Percentiles rank a stretch among this genome's conserved stretches.
phyloP scores from a whole-genome alignment of 2,329 filamentous ascomycete genomes.

The Ophiocordyceps australis region DNA sequence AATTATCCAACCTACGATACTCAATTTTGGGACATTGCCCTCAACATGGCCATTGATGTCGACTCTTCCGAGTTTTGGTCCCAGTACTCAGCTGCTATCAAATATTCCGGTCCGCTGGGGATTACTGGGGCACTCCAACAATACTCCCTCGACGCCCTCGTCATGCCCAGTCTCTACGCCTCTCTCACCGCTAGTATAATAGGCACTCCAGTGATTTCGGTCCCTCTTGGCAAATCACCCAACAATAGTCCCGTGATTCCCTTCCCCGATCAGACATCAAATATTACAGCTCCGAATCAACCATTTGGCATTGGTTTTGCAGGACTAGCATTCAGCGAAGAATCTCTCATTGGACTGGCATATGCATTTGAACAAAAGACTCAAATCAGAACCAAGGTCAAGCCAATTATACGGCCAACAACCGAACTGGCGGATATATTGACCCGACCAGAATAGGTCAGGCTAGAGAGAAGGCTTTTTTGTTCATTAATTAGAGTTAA shows the following conservation, averaged over 20 bases:
- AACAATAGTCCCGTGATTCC: constrained; percentile 23
- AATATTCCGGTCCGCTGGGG: constrained; percentile 34
- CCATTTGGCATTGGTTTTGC: constrained; percentile 47
- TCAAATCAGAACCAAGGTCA: constrained; percentile 8
- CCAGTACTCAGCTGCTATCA: constrained; percentile 32
- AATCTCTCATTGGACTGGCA: constrained; percentile 41
- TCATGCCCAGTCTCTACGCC: constrained; percentile 35
- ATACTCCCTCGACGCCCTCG: constrained; percentile 39
- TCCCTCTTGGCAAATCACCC: constrained; percentile 43
- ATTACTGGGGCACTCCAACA: constrained; percentile 38
- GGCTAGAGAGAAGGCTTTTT: too few relatives aligned
- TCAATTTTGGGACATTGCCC: constrained; percentile 30
- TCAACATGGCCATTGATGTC: constrained; percentile 34
- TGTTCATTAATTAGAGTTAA: too few relatives aligned
- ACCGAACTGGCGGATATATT: too few relatives aligned
- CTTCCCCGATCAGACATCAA: constrained; percentile 29
- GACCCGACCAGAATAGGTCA: too few relatives aligned
- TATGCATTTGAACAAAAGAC: constrained; percentile 51
- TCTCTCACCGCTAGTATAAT: constrained; percentile 31
- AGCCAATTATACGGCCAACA: constrained; percentile 25
- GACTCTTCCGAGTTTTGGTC: constrained; percentile 36
- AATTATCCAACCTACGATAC: constrained; percentile 41
- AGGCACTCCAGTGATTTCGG: constrained; percentile 41
- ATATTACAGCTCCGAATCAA: constrained; percentile 31
- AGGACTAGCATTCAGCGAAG: constrained; percentile 41